Evolutionary conservation across 768 basidiomycete genomes (phyloP), one percentile per base, ranked within the genome.

Genomic region (Omphalotus guepiniiformis): DNA sequence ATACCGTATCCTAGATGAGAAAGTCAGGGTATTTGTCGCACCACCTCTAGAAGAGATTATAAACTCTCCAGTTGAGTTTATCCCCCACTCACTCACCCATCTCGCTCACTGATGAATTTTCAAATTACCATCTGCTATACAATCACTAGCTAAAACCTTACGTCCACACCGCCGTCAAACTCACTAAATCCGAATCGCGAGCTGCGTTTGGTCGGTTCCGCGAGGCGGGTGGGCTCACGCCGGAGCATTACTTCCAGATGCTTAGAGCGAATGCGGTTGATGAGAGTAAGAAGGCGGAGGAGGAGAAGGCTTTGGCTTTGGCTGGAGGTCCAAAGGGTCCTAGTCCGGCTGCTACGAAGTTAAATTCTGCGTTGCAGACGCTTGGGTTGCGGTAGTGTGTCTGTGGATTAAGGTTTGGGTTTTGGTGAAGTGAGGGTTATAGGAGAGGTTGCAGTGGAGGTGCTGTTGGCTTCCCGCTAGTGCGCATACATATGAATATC

Each of bases 11-110:
- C 55, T 90, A 47, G 88, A 95, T 59, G 82, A 85, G 62, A 75
- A 85, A 70, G 89, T 96, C 40, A 75, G 91, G 57, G 78, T 89
- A 41, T 92, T 84, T 53, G 81, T 94, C 30, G 87, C 89, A 19
- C 88, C 91, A n/a, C 74, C 80, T 13, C 63, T 88, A 26, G 72
- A 80, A 51, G 76, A 79, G 35, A 80, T 91, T 45, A 63, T 71
- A 23, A 66, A 62, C 26, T 79, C 78, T n/a, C 68, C 71, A 32
- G 84, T 86, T 56, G n/a, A n/a, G n/a, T n/a, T n/a, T n/a, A n/a
- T n/a, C n/a, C n/a, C n/a, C n/a, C n/a, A n/a, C n/a, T n/a, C n/a
- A n/a, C n/a, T n/a, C n/a, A n/a, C n/a, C n/a, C 55, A 83, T 70
- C 29, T 44, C 16, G 21, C 3, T 37, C 11, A 9, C 12, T 47